Conservation (phyloP, 371 early-diverging fungal species). For the Umbelopsis sp. region DNA sequence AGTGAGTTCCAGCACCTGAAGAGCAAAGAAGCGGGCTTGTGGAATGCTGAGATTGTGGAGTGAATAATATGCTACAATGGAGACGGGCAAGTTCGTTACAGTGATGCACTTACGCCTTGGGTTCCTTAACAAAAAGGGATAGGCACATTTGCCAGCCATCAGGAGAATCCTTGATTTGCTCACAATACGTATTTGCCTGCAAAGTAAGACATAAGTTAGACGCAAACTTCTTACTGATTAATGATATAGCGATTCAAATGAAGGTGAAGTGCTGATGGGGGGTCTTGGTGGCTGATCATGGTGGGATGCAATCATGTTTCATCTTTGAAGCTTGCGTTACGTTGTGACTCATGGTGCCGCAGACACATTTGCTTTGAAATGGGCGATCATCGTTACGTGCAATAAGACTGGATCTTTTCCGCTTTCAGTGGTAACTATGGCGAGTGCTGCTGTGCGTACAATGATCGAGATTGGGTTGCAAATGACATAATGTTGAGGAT, state of each 20-base stretch:
- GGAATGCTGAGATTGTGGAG: slow-evolving; percentile 54
- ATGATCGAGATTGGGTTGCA: neutral
- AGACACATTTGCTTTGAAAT: neutral
- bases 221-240: slow-evolving; percentile 8
- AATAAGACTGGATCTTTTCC: too few species aligned
- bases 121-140: slow-evolving; percentile 74
- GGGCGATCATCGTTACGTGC: too few species aligned
- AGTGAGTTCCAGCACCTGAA: slow-evolving; percentile 84
- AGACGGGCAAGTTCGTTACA: neutral
- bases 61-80: neutral
- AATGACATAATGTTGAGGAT: neutral
- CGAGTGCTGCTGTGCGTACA: neutral
- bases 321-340: neutral
- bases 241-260: neutral
- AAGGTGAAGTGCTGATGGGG: neutral
- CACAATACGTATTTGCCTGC: slow-evolving; percentile 88
- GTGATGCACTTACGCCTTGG: slow-evolving; percentile 64
- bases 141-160: slow-evolving; percentile 90
- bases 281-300: neutral
- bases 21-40: slow-evolving; percentile 83
- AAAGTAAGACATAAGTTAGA: neutral
- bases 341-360: neutral
- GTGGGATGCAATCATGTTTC: neutral
- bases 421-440: neutral
- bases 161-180: slow-evolving; percentile 75